These are phyloP conservation scores for Cladophialophora yegresii DNA, from an alignment of 2,329 filamentous ascomycete genomes.

Conservation along the genomic window DNA sequence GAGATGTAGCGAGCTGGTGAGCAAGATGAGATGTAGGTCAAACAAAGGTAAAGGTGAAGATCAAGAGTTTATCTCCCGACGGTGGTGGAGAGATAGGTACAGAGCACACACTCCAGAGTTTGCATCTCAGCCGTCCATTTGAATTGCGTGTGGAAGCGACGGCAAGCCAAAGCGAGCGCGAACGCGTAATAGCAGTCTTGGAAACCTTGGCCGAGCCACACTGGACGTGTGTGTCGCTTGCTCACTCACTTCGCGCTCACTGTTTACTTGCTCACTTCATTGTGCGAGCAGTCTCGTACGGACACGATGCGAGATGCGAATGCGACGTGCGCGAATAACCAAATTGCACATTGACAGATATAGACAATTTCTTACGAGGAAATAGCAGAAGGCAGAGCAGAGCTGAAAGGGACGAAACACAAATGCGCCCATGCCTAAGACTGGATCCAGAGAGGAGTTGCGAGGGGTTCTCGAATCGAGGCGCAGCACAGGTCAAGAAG, in stretches of 20 bases:
- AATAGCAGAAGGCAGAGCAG: neutral
- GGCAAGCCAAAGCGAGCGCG: constrained; percentile 9
- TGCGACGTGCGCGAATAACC: neutral
- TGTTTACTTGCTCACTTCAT: neutral
- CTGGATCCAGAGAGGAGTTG: neutral
- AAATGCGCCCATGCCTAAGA: neutral
- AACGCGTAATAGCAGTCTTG: constrained; percentile 21
- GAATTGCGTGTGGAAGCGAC: neutral
- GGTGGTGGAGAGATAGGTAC: neutral
- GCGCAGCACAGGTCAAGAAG: neutral
- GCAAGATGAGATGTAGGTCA: too few relatives aligned
- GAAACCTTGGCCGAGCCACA: constrained; percentile 20
- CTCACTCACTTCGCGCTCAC: neutral
- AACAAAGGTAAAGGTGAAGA: too few relatives aligned
- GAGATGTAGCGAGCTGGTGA: too few relatives aligned
- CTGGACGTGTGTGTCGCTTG: neutral
- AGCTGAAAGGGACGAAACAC: neutral
- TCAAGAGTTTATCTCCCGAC: neutral
- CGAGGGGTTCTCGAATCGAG: neutral
- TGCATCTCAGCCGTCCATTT: neutral
- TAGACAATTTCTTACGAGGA: too few relatives aligned
- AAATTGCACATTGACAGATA: too few relatives aligned
- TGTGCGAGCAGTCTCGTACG: neutral
- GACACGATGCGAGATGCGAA: constrained; percentile 2
- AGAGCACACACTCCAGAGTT: neutral